Percentiles rank a stretch among this genome's conserved stretches.
Conservation (phyloP, 2,329 filamentous ascomycete species). For the Xylariaceae sp. region DNA sequence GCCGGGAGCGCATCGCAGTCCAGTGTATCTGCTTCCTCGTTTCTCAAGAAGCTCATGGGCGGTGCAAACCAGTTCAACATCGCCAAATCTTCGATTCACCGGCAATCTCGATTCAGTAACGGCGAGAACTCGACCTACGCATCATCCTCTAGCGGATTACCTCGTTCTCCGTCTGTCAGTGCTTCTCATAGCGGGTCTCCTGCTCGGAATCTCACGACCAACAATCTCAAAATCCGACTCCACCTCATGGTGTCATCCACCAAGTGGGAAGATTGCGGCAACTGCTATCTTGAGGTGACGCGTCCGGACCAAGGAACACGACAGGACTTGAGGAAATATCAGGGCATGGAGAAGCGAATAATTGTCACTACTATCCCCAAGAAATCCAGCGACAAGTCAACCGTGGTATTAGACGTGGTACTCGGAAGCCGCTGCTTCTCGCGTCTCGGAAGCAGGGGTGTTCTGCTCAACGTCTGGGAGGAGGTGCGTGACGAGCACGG, state of each 20-base stretch:
- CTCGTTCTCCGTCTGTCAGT: slow-evolving; percentile 54
- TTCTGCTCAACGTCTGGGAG: slow-evolving; percentile 85
- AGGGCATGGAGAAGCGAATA: slow-evolving; percentile 77
- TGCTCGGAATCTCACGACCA: slow-evolving; percentile 58
- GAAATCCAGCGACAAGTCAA: slow-evolving; percentile 43
- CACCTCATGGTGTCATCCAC: slow-evolving; percentile 70
- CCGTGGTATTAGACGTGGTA: slow-evolving; percentile 71
- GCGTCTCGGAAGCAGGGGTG: slow-evolving; percentile 74
- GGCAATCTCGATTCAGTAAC: slow-evolving; percentile 49
- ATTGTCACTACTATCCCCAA: slow-evolving; percentile 68
- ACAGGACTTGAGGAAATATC: slow-evolving; percentile 54
- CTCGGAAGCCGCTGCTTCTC: slow-evolving; percentile 81
- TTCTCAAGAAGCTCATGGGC: slow-evolving; percentile 71
- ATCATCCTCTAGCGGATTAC: slow-evolving; percentile 47
- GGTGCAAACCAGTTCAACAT: slow-evolving; percentile 77
- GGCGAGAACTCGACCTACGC: slow-evolving; percentile 58
- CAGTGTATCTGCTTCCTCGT: slow-evolving; percentile 63
- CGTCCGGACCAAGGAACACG: slow-evolving; percentile 60
- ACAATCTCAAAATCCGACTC: slow-evolving; percentile 78
- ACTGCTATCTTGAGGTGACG: slow-evolving; percentile 76
- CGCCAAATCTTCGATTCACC: slow-evolving; percentile 67
- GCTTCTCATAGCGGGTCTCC: slow-evolving; percentile 43
- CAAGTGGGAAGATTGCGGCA: slow-evolving; percentile 89
- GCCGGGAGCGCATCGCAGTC: slow-evolving; percentile 63
- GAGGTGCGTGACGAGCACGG: slow-evolving; percentile 61